Evolutionary conservation across 257 asterid species (phyloP), one percentile per base, ranked within the genome.

Genomic region (Linaria vulgaris): DNA sequence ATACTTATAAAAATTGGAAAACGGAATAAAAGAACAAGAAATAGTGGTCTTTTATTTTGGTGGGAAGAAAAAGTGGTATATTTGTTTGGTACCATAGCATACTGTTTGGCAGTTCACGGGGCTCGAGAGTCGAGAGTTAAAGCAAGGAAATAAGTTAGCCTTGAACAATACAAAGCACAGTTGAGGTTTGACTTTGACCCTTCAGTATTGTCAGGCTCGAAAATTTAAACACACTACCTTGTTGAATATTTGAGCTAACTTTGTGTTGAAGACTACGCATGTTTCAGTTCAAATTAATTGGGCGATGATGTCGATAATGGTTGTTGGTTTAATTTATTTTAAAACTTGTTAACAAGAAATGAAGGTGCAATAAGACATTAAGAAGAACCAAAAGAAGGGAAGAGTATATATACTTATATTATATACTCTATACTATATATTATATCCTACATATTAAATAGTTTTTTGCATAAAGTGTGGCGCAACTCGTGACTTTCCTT

Each of bases 41-140:
- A n/a, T 0, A 48, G 63, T 34, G 19, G 55, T 24, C 39, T n/a
- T n/a, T n/a, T 39, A 5, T 38, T 39, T 63, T 19, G 57, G 7
- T 23, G n/a, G 24, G 61, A 16, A 65, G 24, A 23, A 19, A n/a
- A 3, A 48, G 63, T 34, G 19, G 55, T 24, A 23, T 24, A 23
- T n/a, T 39, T 10, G 48, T 39, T 63, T 19, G 57, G 7, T 23
- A 44, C 12, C 15, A 11, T 27, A 27, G 6, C 41, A 19, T 13
- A 69, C 51, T 56, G 14, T 53, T 34, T 37, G 21, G 23, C 25
- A 56, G 24, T 72, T 58, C 73, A 74, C 76, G 73, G 76, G 77
- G 79, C 81, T 69, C 86, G 61, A 77, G 80, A 61, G 37, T 58
- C 67, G 34, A 69, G 62, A 56, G 54, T 30, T 43, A 47, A n/a